Base-by-base conservation (phyloP, 2,329 filamentous ascomycete species). In the Fusarium falciforme region DNA sequence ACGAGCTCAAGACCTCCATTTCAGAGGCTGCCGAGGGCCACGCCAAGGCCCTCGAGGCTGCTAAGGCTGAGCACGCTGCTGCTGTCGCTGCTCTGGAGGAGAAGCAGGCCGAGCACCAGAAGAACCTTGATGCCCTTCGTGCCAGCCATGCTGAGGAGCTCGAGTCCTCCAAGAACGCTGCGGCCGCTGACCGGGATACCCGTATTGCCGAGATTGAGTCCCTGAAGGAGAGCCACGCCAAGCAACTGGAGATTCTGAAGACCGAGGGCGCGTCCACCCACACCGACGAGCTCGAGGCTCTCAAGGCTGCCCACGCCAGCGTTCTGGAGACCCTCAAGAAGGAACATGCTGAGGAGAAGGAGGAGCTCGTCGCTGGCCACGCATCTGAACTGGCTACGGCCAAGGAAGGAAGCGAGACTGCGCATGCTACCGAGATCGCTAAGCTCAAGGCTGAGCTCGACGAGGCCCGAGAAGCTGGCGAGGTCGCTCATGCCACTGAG, bases 81-180 rank as follows among this genome's bases (percentile, higher is more conserved):
- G 84, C 84, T 16, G 79, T 87, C 31, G 82, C 84, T 20, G 84
- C 87, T 11, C 79, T 91, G 42, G 84, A 89, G 62, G 82, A 84
- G 33, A 88, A 87, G 76, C 85, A 89, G 69, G 83, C 83, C 20
- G 86, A 88, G 64, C 86, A 91, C 72, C 85, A 90, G 72, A 84
- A 86, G 77, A 85, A 85, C 47, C 80, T 92, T 2, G 87, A 90
- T 44, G 86, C 87, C 2, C 81, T 92, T 55, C 87, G 85, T 67
- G 86, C 87, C 11, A 88, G 85, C 72, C 88, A 92, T 75, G 88
- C 88, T 6, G 88, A 90, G 82, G 89, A 89, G 76, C 78, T 92
- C 11, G 88, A 91, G 79, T 81, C 81, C 36, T 88, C 88, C 61
- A 89, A 90, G 83, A 87, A 85, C 62, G 84, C 82, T 58, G 85